Evolutionary conservation across 441 rosid genomes (phyloP), one percentile per base, ranked within the genome.

Genomic region (Adansonia madagascariensis): DNA sequence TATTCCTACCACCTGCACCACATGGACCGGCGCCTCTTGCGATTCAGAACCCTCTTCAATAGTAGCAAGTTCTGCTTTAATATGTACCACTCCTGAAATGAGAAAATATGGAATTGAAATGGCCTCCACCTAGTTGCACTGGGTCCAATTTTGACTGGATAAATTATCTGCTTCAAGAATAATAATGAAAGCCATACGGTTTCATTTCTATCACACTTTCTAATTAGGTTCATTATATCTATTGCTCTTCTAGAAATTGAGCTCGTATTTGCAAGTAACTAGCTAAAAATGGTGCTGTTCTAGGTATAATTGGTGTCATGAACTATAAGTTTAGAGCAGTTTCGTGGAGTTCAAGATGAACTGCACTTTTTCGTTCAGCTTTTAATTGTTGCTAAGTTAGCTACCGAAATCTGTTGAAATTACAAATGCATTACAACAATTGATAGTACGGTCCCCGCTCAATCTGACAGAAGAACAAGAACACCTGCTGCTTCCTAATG

Each of bases 31-130:
- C 24, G 8, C 12, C 44, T 4, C 43, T 71, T 15, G 8, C 2
- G 61, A 8, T 15, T 9, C 60, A 6, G 41, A 55, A 10, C 27
- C 31, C 9, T 75, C 55, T 14, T 71, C 55, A 6, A 4, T 5
- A 18, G 47, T 15, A 50, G 6, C 74, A 27, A 11, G 24, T 3
- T 31, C 74, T 27, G 11, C 20, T 8, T 52, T 53, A 31, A 6
- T 11, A 71, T 1, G 24, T 52, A 24, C 71, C 20, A 77, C 71
- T 18, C 70, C 64, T 17, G 44, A 15, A 17, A 8, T 71, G 44
- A 27, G 2, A 62, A 61, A 61, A 39, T 8, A 43, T 69, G 69
- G 17, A 17, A 57, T 68, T 11, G 68, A 67, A 56, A 31, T 71
- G 75, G 75, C 27, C 5, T 52, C 56, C 39, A 18, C 39, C 39